Evolutionary conservation across 345 rosid genomes (phyloP), one percentile per base, ranked within the genome.

Genomic region (Rhodomyrtus tomentosa): DNA sequence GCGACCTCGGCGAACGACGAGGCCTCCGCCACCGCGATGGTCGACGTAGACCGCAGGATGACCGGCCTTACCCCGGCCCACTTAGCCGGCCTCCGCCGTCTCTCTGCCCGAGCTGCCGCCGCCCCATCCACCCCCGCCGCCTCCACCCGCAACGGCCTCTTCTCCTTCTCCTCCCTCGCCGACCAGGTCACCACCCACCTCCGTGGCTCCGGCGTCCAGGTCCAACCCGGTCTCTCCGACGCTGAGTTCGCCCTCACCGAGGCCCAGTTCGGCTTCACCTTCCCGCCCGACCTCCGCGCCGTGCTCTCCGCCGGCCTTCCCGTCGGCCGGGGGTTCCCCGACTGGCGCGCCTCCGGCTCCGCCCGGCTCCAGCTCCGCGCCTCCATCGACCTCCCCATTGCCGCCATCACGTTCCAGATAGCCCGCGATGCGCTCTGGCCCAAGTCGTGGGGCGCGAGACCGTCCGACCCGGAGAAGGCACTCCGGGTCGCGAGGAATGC

Each of bases 11-110:
- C 24, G 27, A 22, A n/a, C 82, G 53, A 32, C 49, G 54, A 16
- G 42, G 68, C 51, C 42, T 29, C 32, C 18, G 48, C 38, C 50
- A 80, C 72, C 49, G 88, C 83, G 82, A 97, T 97, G 99, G 99
- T 95, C 82, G 99, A 97, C 92, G 98, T 97, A 11, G 99, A 97
- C 94, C 92, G 99, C 89, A 92, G 99, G 55, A 92, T 95, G 95
- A 84, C 93, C 88, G 96, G 98, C 85, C 95, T 95, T 24, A 94
- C 93, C 56, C 99, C 98, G 87, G 93, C 95, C 48, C 98, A 97
- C 87, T 81, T 93, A 18, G 98, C 99, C 14, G 99, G 98, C 50
- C 90, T 95, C 83, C 99, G 98, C 84, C 98, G 99, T 81, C 94
- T 97, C 81, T 97, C 98, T 5, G 98, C 98, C 50, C 89, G 98